Evolutionary conservation across 2,329 filamentous ascomycete species (phyloP), one percentile per base, ranked within the genome.

Genomic region (Claviceps africana): DNA sequence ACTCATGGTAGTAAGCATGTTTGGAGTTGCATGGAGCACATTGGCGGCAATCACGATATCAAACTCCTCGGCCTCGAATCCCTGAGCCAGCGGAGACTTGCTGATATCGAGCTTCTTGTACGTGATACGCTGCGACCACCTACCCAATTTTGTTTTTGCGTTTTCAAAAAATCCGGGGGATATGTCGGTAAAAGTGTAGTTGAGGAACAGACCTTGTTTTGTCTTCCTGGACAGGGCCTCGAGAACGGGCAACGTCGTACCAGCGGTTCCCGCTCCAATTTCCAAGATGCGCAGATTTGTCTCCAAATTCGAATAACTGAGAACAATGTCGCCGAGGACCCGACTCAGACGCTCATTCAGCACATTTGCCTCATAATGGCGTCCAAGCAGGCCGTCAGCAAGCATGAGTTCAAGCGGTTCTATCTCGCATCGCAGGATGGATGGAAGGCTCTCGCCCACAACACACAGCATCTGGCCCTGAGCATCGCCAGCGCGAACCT

Each of bases 151-250:
- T 25, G 64, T 59, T 22, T 59, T 55, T 0, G 66, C 69, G 2
- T 60, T 56, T 15, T 67, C 64, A 48, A 75, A 72, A 60, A 71
- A 72, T 8, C 62, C 65, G 3, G 62, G 53, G 0, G 67, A 68
- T 13, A 73, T 65, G 52, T 75, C 72, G 0, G 74, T 75, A 58
- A 64, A 76, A 0, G 68, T 71, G 56, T 75, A 76, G 1, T 48
- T 39, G 10, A 44, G 30, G 21, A 70, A 70, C 2, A 56, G 15
- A 15, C 56, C 21, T 2, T 60, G 64, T 6, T 73, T 55, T 1
- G 51, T 49, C 4, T 31, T 28, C 13, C 19, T 37, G 21, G 44
- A 54, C 37, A 54, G 25, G 15, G 48, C 49, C 2, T 59, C 52
- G 1, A 75, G 56, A 6, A 75, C 58, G 1, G 46, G 49, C 7